These are phyloP conservation scores for Nidula niveotomentosa DNA, from an alignment of 1,284 basidiomycete genomes.

Conservation along the genomic window DNA sequence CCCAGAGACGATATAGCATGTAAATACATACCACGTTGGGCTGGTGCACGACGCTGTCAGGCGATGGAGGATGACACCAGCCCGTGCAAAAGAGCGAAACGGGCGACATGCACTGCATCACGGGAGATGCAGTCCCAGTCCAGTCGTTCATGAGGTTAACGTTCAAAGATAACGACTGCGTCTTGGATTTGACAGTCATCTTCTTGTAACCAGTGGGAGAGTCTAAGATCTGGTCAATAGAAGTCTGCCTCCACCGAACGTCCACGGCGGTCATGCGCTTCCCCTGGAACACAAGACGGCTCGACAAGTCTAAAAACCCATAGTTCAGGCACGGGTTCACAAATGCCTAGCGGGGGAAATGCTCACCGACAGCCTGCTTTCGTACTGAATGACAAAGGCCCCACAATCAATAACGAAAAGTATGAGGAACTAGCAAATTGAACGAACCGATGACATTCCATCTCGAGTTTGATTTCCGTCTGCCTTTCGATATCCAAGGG, in stretches of 20 bases:
- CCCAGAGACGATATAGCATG: not conserved
- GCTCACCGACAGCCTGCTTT: conserved; percentile 5
- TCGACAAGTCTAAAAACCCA: conserved; percentile 6
- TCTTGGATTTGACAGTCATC: conserved; percentile 7
- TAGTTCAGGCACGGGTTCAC: not conserved
- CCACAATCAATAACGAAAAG: too few relatives aligned
- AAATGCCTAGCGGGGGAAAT: not conserved
- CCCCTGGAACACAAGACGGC: conserved; percentile 17
- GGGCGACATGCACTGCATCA: conserved; percentile 11
- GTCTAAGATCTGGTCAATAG: conserved; percentile 15
- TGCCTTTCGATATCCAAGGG: conserved; percentile 45
- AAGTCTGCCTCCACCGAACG: conserved; percentile 16
- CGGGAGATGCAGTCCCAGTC: conserved; percentile 15
- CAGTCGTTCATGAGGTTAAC: conserved; percentile 10
- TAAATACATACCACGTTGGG: conserved; percentile 14
- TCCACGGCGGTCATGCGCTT: conserved; percentile 12
- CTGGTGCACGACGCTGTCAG: conserved; percentile 1
- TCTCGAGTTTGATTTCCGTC: conserved; percentile 28
- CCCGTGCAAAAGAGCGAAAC: conserved; percentile 16
- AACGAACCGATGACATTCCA: conserved; percentile 29
- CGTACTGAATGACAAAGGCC: too few relatives aligned
- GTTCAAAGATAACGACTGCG: conserved; percentile 9
- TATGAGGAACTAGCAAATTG: not conserved
- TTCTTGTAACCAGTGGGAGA: conserved; percentile 5
- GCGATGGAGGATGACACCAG: conserved; percentile 9